Conservation (phyloP, 306 rosid genomes). For the Argentina anserina region DNA sequence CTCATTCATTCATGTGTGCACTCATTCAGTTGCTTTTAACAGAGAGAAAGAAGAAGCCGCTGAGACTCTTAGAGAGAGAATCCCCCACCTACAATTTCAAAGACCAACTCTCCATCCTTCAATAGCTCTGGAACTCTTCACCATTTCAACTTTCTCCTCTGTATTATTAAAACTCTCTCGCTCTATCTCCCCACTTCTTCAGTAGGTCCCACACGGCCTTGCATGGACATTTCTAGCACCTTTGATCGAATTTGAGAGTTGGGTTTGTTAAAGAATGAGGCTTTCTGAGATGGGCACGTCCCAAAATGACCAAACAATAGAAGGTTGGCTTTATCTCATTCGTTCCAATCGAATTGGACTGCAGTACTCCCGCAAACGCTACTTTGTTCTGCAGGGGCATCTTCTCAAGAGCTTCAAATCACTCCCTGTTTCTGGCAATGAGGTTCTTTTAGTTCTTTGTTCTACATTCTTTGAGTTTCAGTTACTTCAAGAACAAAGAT, state of each 20-base stretch:
- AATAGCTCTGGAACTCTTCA: not conserved
- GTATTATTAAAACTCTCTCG: not conserved
- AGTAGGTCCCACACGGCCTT: not conserved
- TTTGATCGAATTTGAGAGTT: not conserved
- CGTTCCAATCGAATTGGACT: conserved; percentile 68
- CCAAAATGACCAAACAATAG: conserved; percentile 50
- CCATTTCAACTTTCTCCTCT: not conserved
- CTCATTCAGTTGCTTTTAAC: conserved; percentile 16
- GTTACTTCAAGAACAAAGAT: not conserved
- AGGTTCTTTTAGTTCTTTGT: conserved; percentile 34
- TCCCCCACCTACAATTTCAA: conserved; percentile 22
- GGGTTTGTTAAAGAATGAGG: conserved; percentile 2
- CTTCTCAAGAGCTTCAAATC: conserved; percentile 72
- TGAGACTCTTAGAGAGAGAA: not conserved
- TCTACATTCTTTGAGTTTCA: not conserved
- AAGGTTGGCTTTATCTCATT: conserved; percentile 72
- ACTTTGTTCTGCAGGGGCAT: conserved; percentile 61
- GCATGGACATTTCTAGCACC: conserved; percentile 19
- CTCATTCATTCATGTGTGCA: conserved; percentile 12
- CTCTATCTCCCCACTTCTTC: not conserved
- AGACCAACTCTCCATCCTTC: conserved; percentile 22
- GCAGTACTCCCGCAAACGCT: conserved; percentile 71
- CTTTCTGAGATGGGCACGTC: conserved; percentile 26
- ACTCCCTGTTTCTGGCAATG: conserved; percentile 45
- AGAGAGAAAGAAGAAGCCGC: conserved; percentile 1